phyloP scores from a whole-genome alignment of 1,284 basidiomycete genomes.

The Boletus sp. region DNA sequence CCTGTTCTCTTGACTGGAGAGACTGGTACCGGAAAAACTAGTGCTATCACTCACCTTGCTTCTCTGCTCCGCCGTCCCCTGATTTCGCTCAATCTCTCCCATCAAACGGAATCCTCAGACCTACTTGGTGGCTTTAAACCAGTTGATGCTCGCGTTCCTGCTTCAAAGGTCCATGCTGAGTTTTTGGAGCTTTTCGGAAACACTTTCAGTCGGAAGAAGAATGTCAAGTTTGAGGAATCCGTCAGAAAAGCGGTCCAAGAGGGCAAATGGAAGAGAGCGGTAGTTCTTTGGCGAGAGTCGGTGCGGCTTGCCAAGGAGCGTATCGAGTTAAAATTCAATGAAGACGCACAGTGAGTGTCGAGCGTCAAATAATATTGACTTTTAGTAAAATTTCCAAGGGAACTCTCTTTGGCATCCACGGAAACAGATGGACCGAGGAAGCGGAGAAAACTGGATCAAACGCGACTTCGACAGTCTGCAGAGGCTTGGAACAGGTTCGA shows the following conservation, averaged over 20 bases:
- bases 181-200: constrained; percentile 84
- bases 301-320: constrained; percentile 64
- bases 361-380: neutral
- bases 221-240: constrained; percentile 82
- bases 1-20: constrained; percentile 94
- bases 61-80: constrained; percentile 75
- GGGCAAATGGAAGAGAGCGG: constrained; percentile 83
- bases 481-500: constrained; percentile 75
- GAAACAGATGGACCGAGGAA: constrained; percentile 61
- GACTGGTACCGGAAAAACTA: constrained; percentile 98
- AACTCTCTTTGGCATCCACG: constrained; percentile 20
- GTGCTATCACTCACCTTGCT: constrained; percentile 85
- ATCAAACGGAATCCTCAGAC: constrained; percentile 96
- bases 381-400: constrained; percentile 13
- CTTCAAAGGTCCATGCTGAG: constrained; percentile 66
- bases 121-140: constrained; percentile 95
- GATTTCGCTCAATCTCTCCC: constrained; percentile 90
- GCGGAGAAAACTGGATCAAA: constrained; percentile 62
- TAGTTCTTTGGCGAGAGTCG: constrained; percentile 83
- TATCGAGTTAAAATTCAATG: constrained; percentile 44
- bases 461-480: constrained; percentile 43
- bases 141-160: constrained; percentile 81
- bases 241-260: constrained; percentile 81
- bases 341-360: constrained; percentile 41
- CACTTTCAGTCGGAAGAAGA: constrained; percentile 90